Evolutionary conservation across 31 red algal species (phyloP).

Genomic region (Pterothamnion heteromorphum): DNA sequence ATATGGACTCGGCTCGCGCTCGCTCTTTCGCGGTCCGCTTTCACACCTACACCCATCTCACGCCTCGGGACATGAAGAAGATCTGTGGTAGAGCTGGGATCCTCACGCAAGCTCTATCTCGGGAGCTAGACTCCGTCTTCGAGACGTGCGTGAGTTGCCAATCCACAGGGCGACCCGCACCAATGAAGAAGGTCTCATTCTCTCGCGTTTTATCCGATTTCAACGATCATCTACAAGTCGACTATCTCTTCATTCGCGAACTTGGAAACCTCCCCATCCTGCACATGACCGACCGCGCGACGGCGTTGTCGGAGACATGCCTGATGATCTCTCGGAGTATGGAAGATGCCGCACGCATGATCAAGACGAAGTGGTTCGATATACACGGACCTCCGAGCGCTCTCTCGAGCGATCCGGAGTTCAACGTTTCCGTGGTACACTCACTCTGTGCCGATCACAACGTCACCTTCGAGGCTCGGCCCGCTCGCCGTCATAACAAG

Average conservation of each 20-base stretch:
- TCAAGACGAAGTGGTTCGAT: conserved; percentile 32
- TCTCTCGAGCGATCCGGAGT: conserved; percentile 48
- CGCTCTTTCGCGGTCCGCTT: neutral
- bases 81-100: conserved; percentile 26
- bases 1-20: neutral
- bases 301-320: conserved; percentile 14
- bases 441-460: neutral
- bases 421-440: neutral
- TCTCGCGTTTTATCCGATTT: neutral
- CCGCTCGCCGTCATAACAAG: conserved; percentile 53
- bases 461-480: conserved; percentile 30
- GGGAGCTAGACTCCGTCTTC: neutral
- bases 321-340: neutral
- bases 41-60: conserved; percentile 28
- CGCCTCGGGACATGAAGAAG: conserved; percentile 24
- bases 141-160: conserved; percentile 42
- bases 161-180: conserved; percentile 3
- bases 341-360: neutral
- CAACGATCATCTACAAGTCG: conserved; percentile 40
- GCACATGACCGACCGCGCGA: conserved; percentile 46
- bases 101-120: neutral
- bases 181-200: conserved; percentile 35
- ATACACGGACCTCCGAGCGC: neutral
- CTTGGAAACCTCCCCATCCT: conserved; percentile 37
- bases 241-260: conserved; percentile 45